A percentile compares a stretch with the other conserved stretches of the same genome.
Conservation (phyloP, 2,329 filamentous ascomycete species). For the Xylariaceae sp. region DNA sequence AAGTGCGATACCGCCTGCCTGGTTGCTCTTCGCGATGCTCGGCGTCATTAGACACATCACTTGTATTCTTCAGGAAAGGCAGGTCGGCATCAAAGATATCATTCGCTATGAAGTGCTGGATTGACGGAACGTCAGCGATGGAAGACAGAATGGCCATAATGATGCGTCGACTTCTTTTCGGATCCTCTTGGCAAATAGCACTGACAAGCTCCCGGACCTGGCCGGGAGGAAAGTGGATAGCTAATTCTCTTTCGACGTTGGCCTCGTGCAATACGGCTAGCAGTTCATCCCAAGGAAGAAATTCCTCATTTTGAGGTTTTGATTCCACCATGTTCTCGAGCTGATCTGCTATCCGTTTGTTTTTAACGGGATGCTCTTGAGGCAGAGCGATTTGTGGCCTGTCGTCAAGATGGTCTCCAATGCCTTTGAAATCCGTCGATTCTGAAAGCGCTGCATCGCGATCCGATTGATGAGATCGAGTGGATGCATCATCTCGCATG, state of each 20-base stretch:
- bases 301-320: neutral
- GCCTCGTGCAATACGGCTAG: neutral
- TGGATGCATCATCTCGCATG: neutral
- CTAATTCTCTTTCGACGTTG: neutral
- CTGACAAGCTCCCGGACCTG: neutral
- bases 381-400: neutral
- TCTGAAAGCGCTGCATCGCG: neutral
- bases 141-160: neutral
- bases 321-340: neutral
- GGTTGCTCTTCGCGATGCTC: too few species aligned
- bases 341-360: neutral
- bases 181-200: neutral
- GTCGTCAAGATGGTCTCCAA: neutral
- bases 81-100: slow-evolving; percentile 6
- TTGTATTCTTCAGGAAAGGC: neutral
- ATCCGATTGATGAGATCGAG: neutral
- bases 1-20: neutral
- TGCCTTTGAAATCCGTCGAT: neutral
- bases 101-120: slow-evolving; percentile 1
- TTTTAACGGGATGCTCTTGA: too few species aligned
- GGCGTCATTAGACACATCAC: too few species aligned
- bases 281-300: slow-evolving; percentile 3
- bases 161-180: neutral
- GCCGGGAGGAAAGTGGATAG: neutral
- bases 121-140: neutral